Evolutionary conservation across 225 moss, liverwort and hornwort genomes (phyloP), one percentile per base, ranked within the genome.

Genomic region (Rhytidiadelphus loreus): DNA sequence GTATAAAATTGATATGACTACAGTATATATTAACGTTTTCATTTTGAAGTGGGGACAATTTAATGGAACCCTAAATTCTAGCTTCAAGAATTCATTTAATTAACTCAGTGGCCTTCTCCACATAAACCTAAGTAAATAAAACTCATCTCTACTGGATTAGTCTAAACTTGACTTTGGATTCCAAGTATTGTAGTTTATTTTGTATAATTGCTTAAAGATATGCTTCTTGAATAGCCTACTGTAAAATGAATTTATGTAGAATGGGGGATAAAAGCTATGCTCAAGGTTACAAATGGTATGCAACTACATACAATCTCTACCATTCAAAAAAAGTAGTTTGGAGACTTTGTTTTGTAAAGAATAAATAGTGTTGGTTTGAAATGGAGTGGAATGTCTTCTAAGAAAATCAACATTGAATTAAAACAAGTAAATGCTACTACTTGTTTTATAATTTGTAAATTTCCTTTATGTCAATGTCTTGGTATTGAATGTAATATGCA

Each of bases 81-180:
- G 4, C 6, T 29, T 30, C 30, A 29, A 46, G 30, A 11, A 16
- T 73, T 73, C 11, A 48, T 46, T 48, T 18, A 19, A 71, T 8
- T 16, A 39, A 23, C 4, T 7, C 23, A 13, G 13, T 23, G 22
- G 12, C 22, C 12, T n/a, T 37, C 5, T 37, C 0, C 1, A 1
- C 0, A 64, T 0, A 33, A 6, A 64, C 10, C 64, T 63, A 64
- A 64, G 3, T 18, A 64, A 18, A 35, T 33, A 64, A 32, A 64
- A 18, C 5, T 18, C 64, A 64, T 33, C 5, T 18, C 2, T 0
- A 35, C 0, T 0, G 1, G 9, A 64, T 33, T 0, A 33, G 35
- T 33, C 10, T 64, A 10, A 35, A 3, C 4, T 64, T 64, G 16
- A 30, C 30, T 32, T 16, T 33, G 33, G 18, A 33, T 35, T 64